Evolutionary conservation across 2,329 filamentous ascomycete genomes (phyloP).

Genomic region (Tolypocladium paradoxum): DNA sequence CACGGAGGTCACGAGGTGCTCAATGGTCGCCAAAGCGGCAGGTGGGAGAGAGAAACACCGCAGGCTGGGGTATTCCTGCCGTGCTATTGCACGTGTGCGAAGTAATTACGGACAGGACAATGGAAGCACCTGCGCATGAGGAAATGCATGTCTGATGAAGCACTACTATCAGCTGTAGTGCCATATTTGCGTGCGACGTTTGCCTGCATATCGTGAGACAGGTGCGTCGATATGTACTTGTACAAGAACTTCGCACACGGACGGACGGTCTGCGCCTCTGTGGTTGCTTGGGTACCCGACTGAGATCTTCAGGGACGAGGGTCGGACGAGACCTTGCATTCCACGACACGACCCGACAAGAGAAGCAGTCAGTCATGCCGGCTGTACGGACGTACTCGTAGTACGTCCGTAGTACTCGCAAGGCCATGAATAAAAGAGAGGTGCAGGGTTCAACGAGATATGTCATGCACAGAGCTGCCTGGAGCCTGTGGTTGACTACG

Average conservation of each 20-base stretch:
- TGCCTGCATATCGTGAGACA: background rate
- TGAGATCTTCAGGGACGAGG: background rate
- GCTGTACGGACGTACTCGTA: background rate
- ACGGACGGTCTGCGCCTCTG: background rate
- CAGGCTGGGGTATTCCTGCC: background rate
- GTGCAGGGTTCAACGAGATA: background rate
- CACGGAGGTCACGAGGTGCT: background rate
- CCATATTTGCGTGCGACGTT: background rate
- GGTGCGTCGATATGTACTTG: background rate
- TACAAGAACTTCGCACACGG: background rate
- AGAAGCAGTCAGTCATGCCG: background rate
- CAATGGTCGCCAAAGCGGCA: background rate
- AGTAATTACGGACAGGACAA: background rate
- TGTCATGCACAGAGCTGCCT: background rate
- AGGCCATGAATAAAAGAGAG: background rate
- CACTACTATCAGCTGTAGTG: background rate
- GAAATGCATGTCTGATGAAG: background rate
- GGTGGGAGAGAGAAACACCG: background rate
- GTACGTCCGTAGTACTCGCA: background rate
- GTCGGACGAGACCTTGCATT: background rate
- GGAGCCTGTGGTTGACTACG: too few relatives aligned
- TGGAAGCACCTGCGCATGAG: background rate
- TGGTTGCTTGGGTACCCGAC: background rate
- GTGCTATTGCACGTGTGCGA: background rate
- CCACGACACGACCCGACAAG: background rate